These are phyloP conservation scores for Gossypium schwendimanii DNA, from an alignment of 441 rosid genomes.

Conservation along the genomic window DNA sequence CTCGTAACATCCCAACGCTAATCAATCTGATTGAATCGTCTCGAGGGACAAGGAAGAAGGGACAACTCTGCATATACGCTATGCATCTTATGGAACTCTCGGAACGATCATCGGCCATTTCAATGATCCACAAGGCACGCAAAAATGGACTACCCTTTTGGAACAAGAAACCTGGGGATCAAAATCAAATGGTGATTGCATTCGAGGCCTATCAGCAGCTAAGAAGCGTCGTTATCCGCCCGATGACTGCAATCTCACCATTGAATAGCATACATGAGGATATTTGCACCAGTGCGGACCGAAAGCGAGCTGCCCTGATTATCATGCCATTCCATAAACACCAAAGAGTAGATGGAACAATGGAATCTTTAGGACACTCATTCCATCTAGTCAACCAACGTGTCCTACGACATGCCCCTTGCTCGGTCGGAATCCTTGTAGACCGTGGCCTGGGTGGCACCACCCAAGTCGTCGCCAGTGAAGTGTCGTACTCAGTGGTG, in stretches of 20 bases:
- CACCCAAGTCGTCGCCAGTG: constrained; percentile 47
- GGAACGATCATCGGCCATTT: constrained; percentile 48
- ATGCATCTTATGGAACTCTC: constrained; percentile 64
- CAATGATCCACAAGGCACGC: constrained; percentile 55
- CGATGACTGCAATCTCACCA: constrained; percentile 55
- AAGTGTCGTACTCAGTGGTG: constrained; percentile 38
- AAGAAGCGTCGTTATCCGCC: constrained; percentile 39
- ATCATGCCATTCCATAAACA: constrained; percentile 56
- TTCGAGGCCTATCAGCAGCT: constrained; percentile 56
- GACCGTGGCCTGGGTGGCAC: constrained; percentile 60
- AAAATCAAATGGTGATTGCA: constrained; percentile 48
- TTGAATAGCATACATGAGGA: constrained; percentile 44
- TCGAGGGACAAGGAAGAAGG: constrained; percentile 37
- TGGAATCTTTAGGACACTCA: constrained; percentile 45
- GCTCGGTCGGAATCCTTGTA: constrained; percentile 53
- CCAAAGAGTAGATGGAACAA: constrained; percentile 39
- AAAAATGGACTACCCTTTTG: constrained; percentile 50
- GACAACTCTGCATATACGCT: constrained; percentile 43
- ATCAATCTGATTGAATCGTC: constrained; percentile 53
- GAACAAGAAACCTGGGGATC: constrained; percentile 32
- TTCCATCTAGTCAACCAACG: constrained; percentile 37
- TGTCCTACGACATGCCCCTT: constrained; percentile 37
- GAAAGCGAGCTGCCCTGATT: constrained; percentile 39
- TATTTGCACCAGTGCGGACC: constrained; percentile 47
- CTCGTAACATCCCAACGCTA: constrained; percentile 48